Evolutionary conservation across 1,284 basidiomycete genomes (phyloP), one percentile per base, ranked within the genome.

Genomic region (Puccinia hordei): DNA sequence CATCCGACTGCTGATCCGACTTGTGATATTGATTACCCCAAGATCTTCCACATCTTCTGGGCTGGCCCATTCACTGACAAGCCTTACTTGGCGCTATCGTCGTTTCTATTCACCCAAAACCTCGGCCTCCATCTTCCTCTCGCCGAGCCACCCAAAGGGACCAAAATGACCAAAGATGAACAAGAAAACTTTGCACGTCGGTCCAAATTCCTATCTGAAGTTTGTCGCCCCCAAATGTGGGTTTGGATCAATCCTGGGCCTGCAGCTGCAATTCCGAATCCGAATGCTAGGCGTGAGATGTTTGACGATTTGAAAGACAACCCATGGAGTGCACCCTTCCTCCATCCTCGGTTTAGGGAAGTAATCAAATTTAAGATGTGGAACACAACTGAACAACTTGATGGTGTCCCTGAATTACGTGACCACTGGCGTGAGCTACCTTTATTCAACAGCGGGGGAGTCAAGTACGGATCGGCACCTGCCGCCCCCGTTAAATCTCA

Each of bases 341-440:
- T 94, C 22, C 91, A 94, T 85, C 89, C 89, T 27, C 88, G 92
- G 74, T 94, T 94, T 87, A 88, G 90, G 80, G 91, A 92, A 81
- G 89, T 92, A 24, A 90, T 94, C 85, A 89, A 91, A 84, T 94
- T 94, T 87, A 92, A 91, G 84, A 88, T 94, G 84, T 94, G 93
- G 93, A 94, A 94, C 85, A 94, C 93, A 51, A 94, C 93, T 3
- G 92, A 93, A 83, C 92, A 93, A 83, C 87, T 94, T 55, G 93
- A 94, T 82, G 90, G 91, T 53, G 88, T 93, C 1, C 89, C 90
- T 4, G 93, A 94, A 85, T 86, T 94, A 63, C 89, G 88, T 82
- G 88, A 91, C 73, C 91, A 92, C 83, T 94, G 93, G 93, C 88
- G 93, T 55, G 84, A 85, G 17, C 88, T 89, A 82, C 86, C 91